phyloP scores from a whole-genome alignment of 2,329 filamentous ascomycete genomes.

The Ceratocystis harringtonii region DNA sequence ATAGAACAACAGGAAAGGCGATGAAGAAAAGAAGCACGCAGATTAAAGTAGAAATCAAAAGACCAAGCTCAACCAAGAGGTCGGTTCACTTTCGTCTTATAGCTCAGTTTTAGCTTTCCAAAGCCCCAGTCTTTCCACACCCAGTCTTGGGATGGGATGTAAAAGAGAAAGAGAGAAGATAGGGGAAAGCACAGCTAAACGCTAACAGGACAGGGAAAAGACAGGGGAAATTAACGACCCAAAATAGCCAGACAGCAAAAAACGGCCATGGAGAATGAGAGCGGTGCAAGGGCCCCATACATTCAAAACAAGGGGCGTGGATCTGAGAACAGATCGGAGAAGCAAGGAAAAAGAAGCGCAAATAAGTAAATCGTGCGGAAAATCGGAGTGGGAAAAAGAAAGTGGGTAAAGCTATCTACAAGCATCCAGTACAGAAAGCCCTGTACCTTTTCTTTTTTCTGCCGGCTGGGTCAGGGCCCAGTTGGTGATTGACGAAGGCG shows the following conservation, averaged over 20 bases:
- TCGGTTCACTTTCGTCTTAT: constrained; percentile 8
- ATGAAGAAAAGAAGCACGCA: constrained; percentile 1
- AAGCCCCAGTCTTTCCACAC: background rate
- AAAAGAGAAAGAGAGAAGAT: background rate
- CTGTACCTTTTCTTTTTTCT: background rate
- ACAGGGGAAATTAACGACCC: constrained; percentile 6
- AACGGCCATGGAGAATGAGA: background rate
- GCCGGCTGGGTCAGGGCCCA: background rate
- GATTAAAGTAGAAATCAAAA: background rate
- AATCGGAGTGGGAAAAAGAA: background rate
- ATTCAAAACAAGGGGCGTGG: constrained; percentile 4
- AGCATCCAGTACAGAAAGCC: background rate
- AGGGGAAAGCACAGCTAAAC: background rate
- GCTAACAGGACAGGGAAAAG: background rate
- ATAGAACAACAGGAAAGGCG: background rate
- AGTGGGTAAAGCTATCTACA: background rate
- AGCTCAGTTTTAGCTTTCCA: background rate
- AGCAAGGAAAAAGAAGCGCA: background rate
- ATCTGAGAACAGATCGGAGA: background rate
- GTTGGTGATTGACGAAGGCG: background rate
- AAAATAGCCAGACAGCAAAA: constrained; percentile 4
- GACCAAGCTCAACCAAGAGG: background rate
- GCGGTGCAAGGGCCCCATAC: constrained; percentile 1
- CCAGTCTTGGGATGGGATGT: background rate
- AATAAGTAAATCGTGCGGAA: background rate